Evolutionary conservation across 2,329 filamentous ascomycete genomes (phyloP).

Genomic region (Pezicula neosporulosa): DNA sequence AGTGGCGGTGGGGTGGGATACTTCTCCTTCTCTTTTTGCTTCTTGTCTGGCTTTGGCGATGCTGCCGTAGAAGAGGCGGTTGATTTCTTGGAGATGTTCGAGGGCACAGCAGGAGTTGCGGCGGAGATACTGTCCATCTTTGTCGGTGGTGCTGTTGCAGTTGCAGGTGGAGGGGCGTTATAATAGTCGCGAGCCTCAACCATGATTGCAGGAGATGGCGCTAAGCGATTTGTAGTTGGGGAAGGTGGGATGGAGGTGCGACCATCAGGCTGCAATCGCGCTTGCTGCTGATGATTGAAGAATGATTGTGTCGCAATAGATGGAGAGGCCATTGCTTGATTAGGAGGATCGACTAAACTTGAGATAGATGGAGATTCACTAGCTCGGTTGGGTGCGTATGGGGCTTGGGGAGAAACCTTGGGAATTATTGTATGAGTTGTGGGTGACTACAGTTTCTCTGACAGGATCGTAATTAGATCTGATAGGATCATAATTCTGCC

Average conservation of each 20-base stretch:
- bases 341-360: slow-evolving; percentile 76
- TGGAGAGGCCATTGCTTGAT: slow-evolving; percentile 26
- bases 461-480: slow-evolving; percentile 68
- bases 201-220: slow-evolving; percentile 12
- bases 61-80: slow-evolving; percentile 47
- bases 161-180: slow-evolving; percentile 16
- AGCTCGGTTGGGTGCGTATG: slow-evolving; percentile 57
- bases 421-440: slow-evolving; percentile 39
- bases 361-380: slow-evolving; percentile 90
- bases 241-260: slow-evolving; percentile 25
- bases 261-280: slow-evolving; percentile 16
- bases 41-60: slow-evolving; percentile 51
- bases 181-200: slow-evolving; percentile 6
- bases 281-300: slow-evolving; percentile 29
- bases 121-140: slow-evolving; percentile 9
- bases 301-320: slow-evolving; percentile 28
- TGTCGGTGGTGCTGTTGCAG: slow-evolving; percentile 11
- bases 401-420: slow-evolving; percentile 42
- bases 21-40: slow-evolving; percentile 41
- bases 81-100: slow-evolving; percentile 28
- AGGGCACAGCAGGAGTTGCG: slow-evolving; percentile 17
- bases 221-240: slow-evolving; percentile 22
- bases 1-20: slow-evolving; percentile 45
- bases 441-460: slow-evolving; percentile 53
- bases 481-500: slow-evolving; percentile 87